A percentile compares a stretch with the other conserved stretches of the same genome.
phyloP scores from a whole-genome alignment of 2,329 filamentous ascomycete species.

The Talaromyces sp. region DNA sequence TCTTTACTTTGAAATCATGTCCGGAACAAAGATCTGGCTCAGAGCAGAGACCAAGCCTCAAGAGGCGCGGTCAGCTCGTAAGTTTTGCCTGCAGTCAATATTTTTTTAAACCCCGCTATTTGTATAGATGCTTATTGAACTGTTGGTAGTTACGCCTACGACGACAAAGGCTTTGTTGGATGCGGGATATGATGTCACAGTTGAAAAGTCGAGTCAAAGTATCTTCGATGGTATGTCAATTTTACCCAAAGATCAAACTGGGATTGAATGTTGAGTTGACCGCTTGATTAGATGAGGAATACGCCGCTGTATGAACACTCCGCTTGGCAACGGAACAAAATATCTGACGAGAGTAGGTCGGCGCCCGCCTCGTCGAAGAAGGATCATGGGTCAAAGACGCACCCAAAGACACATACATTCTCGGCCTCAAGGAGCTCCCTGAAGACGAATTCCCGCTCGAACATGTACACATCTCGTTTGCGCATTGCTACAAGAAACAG shows the following conservation, averaged over 20 bases:
- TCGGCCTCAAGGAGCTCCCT: slow-evolving; percentile 74
- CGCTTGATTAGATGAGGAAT: slow-evolving; percentile 15
- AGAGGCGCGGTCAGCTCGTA: slow-evolving; percentile 52
- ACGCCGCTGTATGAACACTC: slow-evolving; percentile 13
- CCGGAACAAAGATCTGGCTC: slow-evolving; percentile 49
- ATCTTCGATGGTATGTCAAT: slow-evolving; percentile 50
- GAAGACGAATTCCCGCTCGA: slow-evolving; percentile 67
- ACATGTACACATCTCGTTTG: slow-evolving; percentile 69
- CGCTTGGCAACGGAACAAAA: not conserved
- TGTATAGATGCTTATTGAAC: not conserved
- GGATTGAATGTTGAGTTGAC: not conserved
- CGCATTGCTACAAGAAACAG: slow-evolving; percentile 73
- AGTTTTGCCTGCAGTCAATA: slow-evolving; percentile 22
- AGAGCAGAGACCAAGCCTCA: slow-evolving; percentile 59
- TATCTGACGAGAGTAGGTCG: slow-evolving; percentile 58
- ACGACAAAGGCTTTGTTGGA: slow-evolving; percentile 61
- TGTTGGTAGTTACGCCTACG: slow-evolving; percentile 44
- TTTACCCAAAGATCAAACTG: not conserved
- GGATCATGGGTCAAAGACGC: slow-evolving; percentile 64
- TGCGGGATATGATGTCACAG: slow-evolving; percentile 64
- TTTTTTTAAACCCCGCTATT: not conserved
- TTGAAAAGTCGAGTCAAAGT: slow-evolving; percentile 64
- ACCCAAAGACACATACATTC: slow-evolving; percentile 64
- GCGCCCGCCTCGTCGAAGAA: slow-evolving; percentile 62
- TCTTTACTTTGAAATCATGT: slow-evolving; percentile 25